Evolutionary conservation across 2,329 filamentous ascomycete genomes (phyloP), one percentile per base, ranked within the genome.

Genomic region (Zopfia rhizophila): DNA sequence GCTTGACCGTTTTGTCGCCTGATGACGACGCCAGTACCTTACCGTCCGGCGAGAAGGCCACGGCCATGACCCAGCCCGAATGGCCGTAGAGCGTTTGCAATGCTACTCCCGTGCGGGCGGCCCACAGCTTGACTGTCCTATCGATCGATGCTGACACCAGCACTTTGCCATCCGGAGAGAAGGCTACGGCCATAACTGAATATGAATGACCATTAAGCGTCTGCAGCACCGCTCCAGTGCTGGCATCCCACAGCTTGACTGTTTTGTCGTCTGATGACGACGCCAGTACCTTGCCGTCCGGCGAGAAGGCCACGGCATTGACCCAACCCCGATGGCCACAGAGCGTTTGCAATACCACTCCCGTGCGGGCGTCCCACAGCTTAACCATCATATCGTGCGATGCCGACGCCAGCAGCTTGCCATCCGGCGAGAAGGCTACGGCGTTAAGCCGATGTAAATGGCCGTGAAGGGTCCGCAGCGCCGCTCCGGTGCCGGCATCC

Each of bases 201-300:
- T n/a, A 93, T 97, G 48, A 79, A 94, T n/a, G 92, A 97, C 71
- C 90, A 96, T 72, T 92, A 92, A 36, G 90, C 82, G 0, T 91
- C 96, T 66, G 83, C 91, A 48, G 79, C 87, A 8, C 80, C 96
- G 10, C 16, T 29, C n/a, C 27, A 29, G 11, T 13, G 7, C n/a
- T n/a, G n/a, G n/a, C n/a, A n/a, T n/a, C n/a, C n/a, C n/a, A n/a
- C n/a, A n/a, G n/a, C n/a, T n/a, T n/a, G n/a, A n/a, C n/a, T n/a
- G n/a, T n/a, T 13, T n/a, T n/a, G n/a, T n/a, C n/a, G n/a, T n/a
- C n/a, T n/a, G n/a, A n/a, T n/a, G n/a, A n/a, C n/a, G n/a, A n/a
- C n/a, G n/a, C n/a, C n/a, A n/a, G n/a, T n/a, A n/a, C n/a, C n/a
- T n/a, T n/a, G n/a, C n/a, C n/a, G n/a, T n/a, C n/a, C n/a, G n/a